Evolutionary conservation across 345 rosid species (phyloP), one percentile per base, ranked within the genome.

Genomic region (Citrus trifoliata): DNA sequence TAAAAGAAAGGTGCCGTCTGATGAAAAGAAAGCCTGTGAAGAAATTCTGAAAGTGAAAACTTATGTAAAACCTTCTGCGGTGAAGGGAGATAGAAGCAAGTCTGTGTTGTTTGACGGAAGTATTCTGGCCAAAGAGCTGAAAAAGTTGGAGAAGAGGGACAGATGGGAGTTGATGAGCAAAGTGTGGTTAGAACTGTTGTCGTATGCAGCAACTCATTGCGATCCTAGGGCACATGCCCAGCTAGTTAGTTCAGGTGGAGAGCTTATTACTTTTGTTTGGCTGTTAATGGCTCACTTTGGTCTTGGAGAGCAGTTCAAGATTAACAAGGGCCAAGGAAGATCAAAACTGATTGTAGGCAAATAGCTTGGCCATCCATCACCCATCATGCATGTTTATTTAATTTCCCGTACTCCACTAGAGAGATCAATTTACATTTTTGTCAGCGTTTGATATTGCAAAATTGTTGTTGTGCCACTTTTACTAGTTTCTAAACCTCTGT

Each of bases 201-300:
- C 90, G 4, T 84, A 88, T 38, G 92, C 91, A 10, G 97, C 95
- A 5, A 82, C 87, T 61, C 90, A 92, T 42, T 88, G 93, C 74
- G 77, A 89, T 32, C 76, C 88, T 4, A 85, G 76, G 7, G 80
- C 89, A 6, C 98, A 93, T 78, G 89, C 91, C 12, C 90, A 89
- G 48, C 84, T 86, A 32, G 79, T 92, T 3, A 86, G 92, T 33
- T 86, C 87, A 82, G 97, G 98, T 0, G 97, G 90, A 13, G 91
- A 94, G 88, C 51, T 46, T 46, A 46, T 46, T 3, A 46, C 51
- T 46, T 46, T 46, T 46, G 51, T 46, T 46, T 46, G 97, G 95
- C 66, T 93, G 42, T 75, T 92, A 81, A 93, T 92, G 93, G 92
- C 91, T 62, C 98, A 93, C 76, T 82, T 93, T 10, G 92, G 96